Base-by-base conservation (phyloP, 768 basidiomycete species). In the Tulasnella sp. region DNA sequence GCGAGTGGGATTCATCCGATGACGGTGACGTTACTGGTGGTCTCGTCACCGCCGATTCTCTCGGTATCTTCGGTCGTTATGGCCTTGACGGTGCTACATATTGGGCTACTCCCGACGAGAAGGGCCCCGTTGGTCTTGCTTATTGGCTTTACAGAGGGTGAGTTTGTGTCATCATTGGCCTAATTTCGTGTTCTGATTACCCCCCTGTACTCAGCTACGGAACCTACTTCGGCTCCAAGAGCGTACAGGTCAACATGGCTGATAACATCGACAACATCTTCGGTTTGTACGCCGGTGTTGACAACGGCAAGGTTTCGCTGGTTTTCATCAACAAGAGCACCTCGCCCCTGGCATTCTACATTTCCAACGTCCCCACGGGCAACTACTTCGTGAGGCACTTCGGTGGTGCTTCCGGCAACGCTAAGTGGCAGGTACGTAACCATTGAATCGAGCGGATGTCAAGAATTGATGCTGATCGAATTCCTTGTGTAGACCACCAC, bases 111-210 rank as follows among this genome's bases (percentile, higher is more conserved):
- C 86, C 87, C 2, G 86, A 86, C 79, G 86, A 87, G 81, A 81
- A 84, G 48, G 86, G 86, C 5, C 87, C 88, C n/a, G 81, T 87
- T 40, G 88, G 88, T 35, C 82, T 89, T 77, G 88, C 88, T 48
- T 89, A 86, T 81, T 89, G 88, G 88, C 83, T 89, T 6, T 89
- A 83, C 83, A 84, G 88, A 84, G 88, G 88, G 87, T 88, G 80
- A 39, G 75, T 18, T 20, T 1, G 18, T 23, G 18, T 39, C 44
- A 20, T 35, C 2, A 13, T 32, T 51, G 23, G 15, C 73, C 20
- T 18, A 1, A 42, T 23, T 26, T 7, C 5, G 26, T 7, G 23
- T 51, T 40, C 39, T 74, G 44, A 44, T 51, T 20, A 6, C 1
- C 15, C 18, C 23, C 46, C 40, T 51, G 5, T 18, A 7, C 15